Percentiles rank a stretch among this genome's conserved stretches.
These are phyloP conservation scores for Yamadazyma epiphylla DNA, from an alignment of 1,139 yeast genomes.

Conservation along the genomic window DNA sequence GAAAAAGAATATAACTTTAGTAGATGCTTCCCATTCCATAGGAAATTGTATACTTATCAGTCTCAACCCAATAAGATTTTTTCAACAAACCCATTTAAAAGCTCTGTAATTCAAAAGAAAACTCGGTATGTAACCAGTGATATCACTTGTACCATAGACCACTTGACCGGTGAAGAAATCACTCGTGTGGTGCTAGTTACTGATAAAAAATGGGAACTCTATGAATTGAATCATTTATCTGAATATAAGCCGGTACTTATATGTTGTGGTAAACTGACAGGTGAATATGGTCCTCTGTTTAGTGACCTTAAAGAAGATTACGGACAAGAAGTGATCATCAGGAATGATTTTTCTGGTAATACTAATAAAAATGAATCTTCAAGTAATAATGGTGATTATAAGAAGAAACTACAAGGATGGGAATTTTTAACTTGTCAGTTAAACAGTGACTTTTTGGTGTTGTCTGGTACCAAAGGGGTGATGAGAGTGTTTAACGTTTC, in stretches of 20 bases:
- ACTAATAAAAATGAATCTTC: conserved; percentile 12
- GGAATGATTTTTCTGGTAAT: conserved; percentile 30
- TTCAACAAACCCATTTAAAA: conserved; percentile 32
- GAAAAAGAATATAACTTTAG: conserved; percentile 63
- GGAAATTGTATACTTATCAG: conserved; percentile 61
- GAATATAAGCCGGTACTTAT: conserved; percentile 48
- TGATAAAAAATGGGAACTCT: conserved; percentile 72
- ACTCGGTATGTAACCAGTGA: conserved; percentile 52
- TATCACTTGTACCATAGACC: conserved; percentile 46
- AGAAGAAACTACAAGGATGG: conserved; percentile 45
- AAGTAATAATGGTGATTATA: conserved; percentile 18
- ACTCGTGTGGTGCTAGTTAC: conserved; percentile 62
- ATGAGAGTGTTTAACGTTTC: conserved; percentile 61
- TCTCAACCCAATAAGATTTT: conserved; percentile 56
- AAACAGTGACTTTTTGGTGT: conserved; percentile 55
- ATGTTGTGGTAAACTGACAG: conserved; percentile 66
- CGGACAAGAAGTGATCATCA: conserved; percentile 24
- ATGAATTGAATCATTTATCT: conserved; percentile 29
- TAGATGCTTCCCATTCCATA: conserved; percentile 78
- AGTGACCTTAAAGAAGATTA: conserved; percentile 27
- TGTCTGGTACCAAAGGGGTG: conserved; percentile 73
- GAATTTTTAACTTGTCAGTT: conserved; percentile 65
- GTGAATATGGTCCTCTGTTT: conserved; percentile 57
- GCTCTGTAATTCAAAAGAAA: conserved; percentile 39
- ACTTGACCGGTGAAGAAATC: conserved; percentile 39